Evolutionary conservation across 495 filamentous ascomycete genomes (phyloP).

Genomic region (Penicillium angulare): DNA sequence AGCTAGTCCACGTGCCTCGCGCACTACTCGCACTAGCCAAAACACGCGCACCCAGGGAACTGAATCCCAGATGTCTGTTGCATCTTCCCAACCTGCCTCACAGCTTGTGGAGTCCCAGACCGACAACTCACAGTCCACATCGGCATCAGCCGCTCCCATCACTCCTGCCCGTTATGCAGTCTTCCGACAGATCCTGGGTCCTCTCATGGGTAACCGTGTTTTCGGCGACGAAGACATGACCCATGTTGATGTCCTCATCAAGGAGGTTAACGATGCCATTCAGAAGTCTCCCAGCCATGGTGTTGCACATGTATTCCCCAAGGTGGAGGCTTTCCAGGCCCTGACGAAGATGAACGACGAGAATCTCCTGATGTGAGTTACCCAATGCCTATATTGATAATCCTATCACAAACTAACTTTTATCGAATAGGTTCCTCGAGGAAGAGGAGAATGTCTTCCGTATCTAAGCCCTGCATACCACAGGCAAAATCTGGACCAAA

Average conservation of each 20-base stretch:
- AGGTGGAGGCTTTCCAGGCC: conserved; percentile 71
- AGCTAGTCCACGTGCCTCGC: conserved; percentile 53
- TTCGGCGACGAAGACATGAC: conserved; percentile 77
- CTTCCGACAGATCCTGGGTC: conserved; percentile 79
- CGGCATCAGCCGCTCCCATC: conserved; percentile 46
- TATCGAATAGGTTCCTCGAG: conserved; percentile 47
- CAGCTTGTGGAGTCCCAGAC: conserved; percentile 61
- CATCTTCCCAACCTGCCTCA: conserved; percentile 66
- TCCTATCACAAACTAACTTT: conserved; percentile 6
- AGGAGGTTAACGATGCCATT: conserved; percentile 73
- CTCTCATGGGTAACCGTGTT: conserved; percentile 70
- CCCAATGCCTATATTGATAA: not conserved
- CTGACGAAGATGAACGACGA: conserved; percentile 73
- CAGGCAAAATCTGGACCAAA: not conserved
- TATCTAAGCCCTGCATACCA: conserved; percentile 30
- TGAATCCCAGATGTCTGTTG: conserved; percentile 62
- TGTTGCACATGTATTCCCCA: conserved; percentile 56
- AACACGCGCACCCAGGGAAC: conserved; percentile 39
- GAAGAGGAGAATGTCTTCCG: conserved; percentile 51
- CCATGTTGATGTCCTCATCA: conserved; percentile 69
- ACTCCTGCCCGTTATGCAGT: conserved; percentile 60
- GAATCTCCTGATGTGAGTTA: conserved; percentile 90
- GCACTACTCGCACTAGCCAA: conserved; percentile 42
- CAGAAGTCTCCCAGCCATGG: conserved; percentile 34
- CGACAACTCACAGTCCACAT: conserved; percentile 48